Base-by-base conservation (phyloP, 768 basidiomycete genomes). In the Cubamyces sp. region DNA sequence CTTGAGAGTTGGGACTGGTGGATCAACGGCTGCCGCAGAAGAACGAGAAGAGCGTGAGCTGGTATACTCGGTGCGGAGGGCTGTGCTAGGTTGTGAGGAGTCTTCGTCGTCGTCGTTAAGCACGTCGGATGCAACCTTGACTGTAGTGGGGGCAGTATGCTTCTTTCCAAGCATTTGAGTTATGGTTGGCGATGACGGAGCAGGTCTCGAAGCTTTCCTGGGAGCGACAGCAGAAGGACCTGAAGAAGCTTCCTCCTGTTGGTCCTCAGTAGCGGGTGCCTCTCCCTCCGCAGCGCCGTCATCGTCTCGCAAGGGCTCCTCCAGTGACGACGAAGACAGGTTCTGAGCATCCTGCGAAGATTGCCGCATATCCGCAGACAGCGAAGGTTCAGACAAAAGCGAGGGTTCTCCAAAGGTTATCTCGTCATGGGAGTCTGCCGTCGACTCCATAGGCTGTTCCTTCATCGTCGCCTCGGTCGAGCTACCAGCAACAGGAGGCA, bases 151-250 rank as follows among this genome's bases (percentile, higher is more conserved):
- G 9, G 1, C 11, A 34, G 6, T 34, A 37, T 6, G 49, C 28
- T 19, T 12, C 41, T 54, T 60, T 34, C 25, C 2, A 43, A 46
- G 1, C 56, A 61, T 62, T 42, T 57, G 64, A 11, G 55, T 61
- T 18, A 54, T 30, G 21, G 60, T 50, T 4, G 60, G 60, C 9
- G 64, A 61, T 21, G 28, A 23, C n/a, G 40, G n/a, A 11, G 11
- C 25, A 15, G 40, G 3, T 23, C 14, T 23, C 11, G 41, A 30
- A 16, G 2, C 19, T 18, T 7, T 15, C 21, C 16, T n/a, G 19
- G 34, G 9, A 34, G 34, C 9, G 34, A 11, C 5, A 34, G 11
- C 11, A 11, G 34, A 34, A 9, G 34, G 5, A 6, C 34, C 34
- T 34, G 11, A 9, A 34, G 34, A 34, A 9, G 9, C 9, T 6